Base-by-base conservation (phyloP, 306 rosid genomes). In the Quercus alba region DNA sequence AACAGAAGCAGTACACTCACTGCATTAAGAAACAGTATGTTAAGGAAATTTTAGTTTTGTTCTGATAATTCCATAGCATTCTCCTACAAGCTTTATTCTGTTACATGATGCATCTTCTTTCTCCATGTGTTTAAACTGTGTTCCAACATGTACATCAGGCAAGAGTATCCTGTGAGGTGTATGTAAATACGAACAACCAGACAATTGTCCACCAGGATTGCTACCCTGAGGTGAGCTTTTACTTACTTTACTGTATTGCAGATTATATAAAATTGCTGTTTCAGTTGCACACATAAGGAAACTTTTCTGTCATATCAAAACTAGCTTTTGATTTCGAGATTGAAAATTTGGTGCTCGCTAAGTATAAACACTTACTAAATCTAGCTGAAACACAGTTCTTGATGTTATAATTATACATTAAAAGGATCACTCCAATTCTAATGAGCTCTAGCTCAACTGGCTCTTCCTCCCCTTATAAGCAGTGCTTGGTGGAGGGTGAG, bases 171-270 rank as follows among this genome's bases (percentile, higher is more conserved):
- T 93, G 99, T 33, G 89, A 83, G 52, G 87, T 95, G n/a, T 81
- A 71, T 81, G 98, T 95, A 74, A 80, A 87, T 77, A 80, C 84
- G 31, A 81, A 20, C 59, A 15, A 76, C 56, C 93, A 95, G 75
- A 85, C 89, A 7, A 72, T 95, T 79, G 87, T 73, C 49, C 97
- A 83, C 79, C 94, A 95, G 83, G 83, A 90, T 83, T 93, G 99
- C 87, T 88, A 83, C 82, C 90, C 99, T 56, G 79, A 83, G 99
- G 99, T 93, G 78, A 87, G 91, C 23, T 68, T 63, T 80, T 41
- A n/a, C 31, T 23, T 33, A 10, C 57, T 33, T 76, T 79, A 19
- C 30, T 3, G 30, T 59, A 59, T 11, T 23, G 33, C 28, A 59
- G 25, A 19, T 14, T 58, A 15, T 11, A 19, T 3, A 19, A 12